phyloP scores from a whole-genome alignment of 2,329 filamentous ascomycete species.

The Nothophoma quercina region DNA sequence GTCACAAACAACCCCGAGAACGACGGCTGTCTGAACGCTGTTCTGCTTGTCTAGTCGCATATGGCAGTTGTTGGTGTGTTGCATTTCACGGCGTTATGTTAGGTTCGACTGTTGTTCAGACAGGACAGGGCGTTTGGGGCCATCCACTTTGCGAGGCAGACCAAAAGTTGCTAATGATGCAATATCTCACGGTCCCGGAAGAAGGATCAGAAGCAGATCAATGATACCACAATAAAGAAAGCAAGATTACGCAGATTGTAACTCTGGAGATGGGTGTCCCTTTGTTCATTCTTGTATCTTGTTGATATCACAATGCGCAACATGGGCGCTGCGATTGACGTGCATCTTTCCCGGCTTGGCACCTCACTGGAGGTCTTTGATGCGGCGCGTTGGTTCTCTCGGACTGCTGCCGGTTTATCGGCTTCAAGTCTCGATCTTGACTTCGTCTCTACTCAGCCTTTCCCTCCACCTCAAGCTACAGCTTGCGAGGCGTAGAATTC shows the following conservation, averaged over 20 bases:
- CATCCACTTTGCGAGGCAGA: constrained; percentile 4
- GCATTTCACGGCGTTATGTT: constrained; percentile 19
- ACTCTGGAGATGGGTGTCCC: too few species aligned
- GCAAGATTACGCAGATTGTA: too few species aligned
- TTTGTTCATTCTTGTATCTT: background rate
- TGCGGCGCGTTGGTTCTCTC: too few species aligned
- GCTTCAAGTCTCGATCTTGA: background rate
- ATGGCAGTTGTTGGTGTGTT: background rate
- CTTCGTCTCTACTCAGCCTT: background rate
- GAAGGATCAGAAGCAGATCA: constrained; percentile 1
- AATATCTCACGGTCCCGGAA: constrained; percentile 1
- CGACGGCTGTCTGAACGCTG: constrained; percentile 49
- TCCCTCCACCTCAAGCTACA: constrained; percentile 33
- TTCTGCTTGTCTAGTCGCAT: constrained; percentile 41
- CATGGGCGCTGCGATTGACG: too few species aligned
- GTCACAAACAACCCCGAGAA: constrained; percentile 51
- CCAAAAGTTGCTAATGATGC: constrained; percentile 14
- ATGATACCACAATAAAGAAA: constrained; percentile 17
- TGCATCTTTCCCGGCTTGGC: too few species aligned
- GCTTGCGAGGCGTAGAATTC: constrained; percentile 57
- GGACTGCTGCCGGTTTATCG: background rate
- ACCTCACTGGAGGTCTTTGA: too few species aligned
- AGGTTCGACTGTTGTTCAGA: constrained; percentile 6
- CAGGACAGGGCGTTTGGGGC: constrained; percentile 9
- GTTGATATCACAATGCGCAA: too few species aligned